Evolutionary conservation across 1,284 basidiomycete genomes (phyloP).

Genomic region (Paramarasmius palmivorus): DNA sequence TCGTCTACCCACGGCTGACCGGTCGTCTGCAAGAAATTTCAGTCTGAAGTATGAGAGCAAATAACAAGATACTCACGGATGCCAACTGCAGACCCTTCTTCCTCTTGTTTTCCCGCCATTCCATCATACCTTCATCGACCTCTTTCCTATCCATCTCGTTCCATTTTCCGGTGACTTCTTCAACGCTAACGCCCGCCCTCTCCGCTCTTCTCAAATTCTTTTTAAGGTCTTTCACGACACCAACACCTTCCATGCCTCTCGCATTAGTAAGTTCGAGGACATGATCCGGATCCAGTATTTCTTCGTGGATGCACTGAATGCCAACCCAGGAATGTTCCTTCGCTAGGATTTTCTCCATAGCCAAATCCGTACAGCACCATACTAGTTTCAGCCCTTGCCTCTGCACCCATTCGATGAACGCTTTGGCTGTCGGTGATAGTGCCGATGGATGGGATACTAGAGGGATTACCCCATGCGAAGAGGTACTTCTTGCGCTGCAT

Average conservation of each 20-base stretch:
- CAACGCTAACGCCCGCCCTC: conserved; percentile 35
- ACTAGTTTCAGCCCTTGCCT: conserved; percentile 32
- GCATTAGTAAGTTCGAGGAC: conserved; percentile 38
- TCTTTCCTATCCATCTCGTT: conserved; percentile 31
- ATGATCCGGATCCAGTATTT: conserved; percentile 39
- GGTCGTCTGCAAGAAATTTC: conserved; percentile 27
- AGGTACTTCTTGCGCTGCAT: conserved; percentile 32
- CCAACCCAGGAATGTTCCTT: conserved; percentile 33
- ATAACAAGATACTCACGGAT: conserved; percentile 32
- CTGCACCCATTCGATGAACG: conserved; percentile 38
- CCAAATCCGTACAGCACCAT: conserved; percentile 43
- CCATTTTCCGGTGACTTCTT: conserved; percentile 34
- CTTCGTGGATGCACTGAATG: conserved; percentile 45
- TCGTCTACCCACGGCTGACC: conserved; percentile 46
- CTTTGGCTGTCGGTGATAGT: conserved; percentile 31
- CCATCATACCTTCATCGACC: conserved; percentile 38
- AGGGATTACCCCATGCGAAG: conserved; percentile 50
- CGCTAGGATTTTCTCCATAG: conserved; percentile 37
- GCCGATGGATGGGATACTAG: conserved; percentile 39
- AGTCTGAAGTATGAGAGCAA: no score
- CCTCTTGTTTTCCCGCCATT: conserved; percentile 36
- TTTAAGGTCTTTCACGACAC: conserved; percentile 43
- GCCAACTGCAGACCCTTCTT: conserved; percentile 40
- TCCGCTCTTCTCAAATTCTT: conserved; percentile 45
- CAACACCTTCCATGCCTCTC: conserved; percentile 32